Evolutionary conservation across 2,329 filamentous ascomycete genomes (phyloP).

Genomic region (Xylariales sp.): DNA sequence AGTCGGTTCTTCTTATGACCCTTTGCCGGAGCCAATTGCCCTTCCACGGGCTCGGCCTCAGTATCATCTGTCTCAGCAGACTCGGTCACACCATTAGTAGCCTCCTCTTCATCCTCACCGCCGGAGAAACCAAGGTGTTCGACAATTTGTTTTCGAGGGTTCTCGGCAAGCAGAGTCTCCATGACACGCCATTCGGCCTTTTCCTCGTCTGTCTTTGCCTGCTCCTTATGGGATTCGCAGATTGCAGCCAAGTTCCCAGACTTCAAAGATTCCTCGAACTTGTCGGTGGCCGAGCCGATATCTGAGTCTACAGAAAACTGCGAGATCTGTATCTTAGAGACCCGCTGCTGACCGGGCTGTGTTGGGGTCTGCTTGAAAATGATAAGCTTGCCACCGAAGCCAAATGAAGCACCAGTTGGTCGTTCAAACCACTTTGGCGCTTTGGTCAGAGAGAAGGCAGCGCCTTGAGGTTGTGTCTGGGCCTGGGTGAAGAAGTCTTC

Average conservation of each 20-base stretch:
- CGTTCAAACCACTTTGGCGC: constrained; percentile 88
- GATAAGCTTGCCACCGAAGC: constrained; percentile 90
- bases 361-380: constrained; percentile 59
- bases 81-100: constrained; percentile 43
- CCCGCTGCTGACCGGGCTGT: constrained; percentile 57
- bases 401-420: constrained; percentile 83
- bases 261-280: constrained; percentile 79
- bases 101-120: constrained; percentile 52
- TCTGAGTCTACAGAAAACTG: constrained; percentile 85
- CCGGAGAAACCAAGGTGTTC: constrained; percentile 85
- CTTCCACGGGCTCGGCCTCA: constrained; percentile 34
- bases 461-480: constrained; percentile 84
- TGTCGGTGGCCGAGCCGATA: constrained; percentile 77
- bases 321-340: constrained; percentile 77
- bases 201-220: constrained; percentile 80
- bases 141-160: constrained; percentile 79
- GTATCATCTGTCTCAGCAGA: constrained; percentile 29
- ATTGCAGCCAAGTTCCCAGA: constrained; percentile 73
- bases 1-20: constrained; percentile 55
- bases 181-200: constrained; percentile 96
- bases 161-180: constrained; percentile 77
- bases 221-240: constrained; percentile 71
- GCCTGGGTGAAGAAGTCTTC: constrained; percentile 97
- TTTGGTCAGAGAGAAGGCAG: constrained; percentile 79
- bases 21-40: constrained; percentile 38